Base-by-base conservation (phyloP, 2,329 filamentous ascomycete species). In the Fusarium acutatum region DNA sequence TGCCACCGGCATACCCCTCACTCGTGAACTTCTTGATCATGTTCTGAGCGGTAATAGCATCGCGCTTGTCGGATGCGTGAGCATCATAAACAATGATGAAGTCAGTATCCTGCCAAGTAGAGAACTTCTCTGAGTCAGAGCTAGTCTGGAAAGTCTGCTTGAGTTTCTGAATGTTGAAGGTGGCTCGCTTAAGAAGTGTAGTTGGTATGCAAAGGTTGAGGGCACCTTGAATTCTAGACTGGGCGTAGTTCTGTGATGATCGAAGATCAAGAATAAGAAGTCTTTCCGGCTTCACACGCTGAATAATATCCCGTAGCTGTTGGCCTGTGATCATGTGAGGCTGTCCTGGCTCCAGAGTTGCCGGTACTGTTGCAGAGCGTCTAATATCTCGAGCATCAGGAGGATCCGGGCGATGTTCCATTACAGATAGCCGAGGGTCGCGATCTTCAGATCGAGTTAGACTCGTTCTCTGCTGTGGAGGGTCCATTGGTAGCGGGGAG, bases 191-290 rank as follows among this genome's bases (percentile, higher is more conserved):
- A 24, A 99, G 84, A 20, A 99, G 85, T 0, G 96, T 98, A 0
- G 96, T 98, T 0, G 96, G 96, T 69, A 98, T 97, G 79, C 96
- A 98, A 10, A 99, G 86, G 79, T 97, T 98, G 37, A 99, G 84
- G 1, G 96, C 94, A n/a, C 92, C 92, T 56, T 87, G 84, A 61
- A 98, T 93, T 35, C 93, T 90, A 28, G 93, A 91, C 50, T 89
- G 87, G 2, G 91, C 88, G 79, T 93, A 98, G 74, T 96, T 94
- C 26, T 95, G 94, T 34, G 92, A 94, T 0, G 97, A 95, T 43
- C 96, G 90, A 28, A 98, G 88, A 80, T 99, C 96, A 9, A 99
- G 84, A 3, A 98, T 80, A 37, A 99, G 84, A 2, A 94, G 74
- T 2, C 85, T 83, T 13, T 82, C 78, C 14, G 82, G 77, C 7